Conservation (phyloP, 176 grass and related monocot genomes). For the Musa troglodytarum region DNA sequence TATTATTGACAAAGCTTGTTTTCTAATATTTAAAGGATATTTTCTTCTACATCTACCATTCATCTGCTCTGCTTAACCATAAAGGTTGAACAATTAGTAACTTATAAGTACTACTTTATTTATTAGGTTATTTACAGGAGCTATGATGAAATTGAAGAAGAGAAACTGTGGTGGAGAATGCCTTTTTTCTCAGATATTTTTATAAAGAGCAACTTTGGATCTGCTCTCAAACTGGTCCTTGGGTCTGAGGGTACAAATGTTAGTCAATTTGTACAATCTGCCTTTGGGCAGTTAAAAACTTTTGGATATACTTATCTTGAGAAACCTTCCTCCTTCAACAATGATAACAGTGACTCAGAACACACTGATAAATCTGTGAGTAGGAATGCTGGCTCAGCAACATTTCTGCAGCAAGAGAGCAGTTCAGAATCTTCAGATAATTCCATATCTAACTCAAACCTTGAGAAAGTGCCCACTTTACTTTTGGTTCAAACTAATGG, state of each 20-base stretch:
- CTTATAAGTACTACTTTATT: conserved; percentile 6
- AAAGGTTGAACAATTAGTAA: conserved; percentile 1
- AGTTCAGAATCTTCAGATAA: conserved; percentile 15
- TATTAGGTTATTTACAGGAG: conserved; percentile 71
- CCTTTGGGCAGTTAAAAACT: conserved; percentile 80
- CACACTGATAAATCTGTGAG: conserved; percentile 26
- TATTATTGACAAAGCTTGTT: too few relatives aligned
- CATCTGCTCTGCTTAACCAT: not conserved
- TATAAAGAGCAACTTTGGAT: conserved; percentile 59
- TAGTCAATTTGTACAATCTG: conserved; percentile 82
- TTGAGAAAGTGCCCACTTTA: conserved; percentile 17
- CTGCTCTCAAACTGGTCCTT: conserved; percentile 57
- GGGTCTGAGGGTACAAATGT: conserved; percentile 87
- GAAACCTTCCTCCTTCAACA: conserved; percentile 39
- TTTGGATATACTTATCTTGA: conserved; percentile 49
- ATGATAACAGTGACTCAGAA: conserved; percentile 40
- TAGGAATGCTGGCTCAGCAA: conserved; percentile 20
- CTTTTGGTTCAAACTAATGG: conserved; percentile 18
- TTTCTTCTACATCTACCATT: not conserved
- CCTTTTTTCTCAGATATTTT: conserved; percentile 82
- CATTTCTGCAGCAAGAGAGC: conserved; percentile 24
- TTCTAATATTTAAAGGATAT: not conserved
- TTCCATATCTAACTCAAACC: conserved; percentile 23
- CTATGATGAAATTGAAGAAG: conserved; percentile 81
- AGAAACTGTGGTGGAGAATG: conserved; percentile 81